phyloP scores from a whole-genome alignment of 306 rosid species.

The Fragaria iinumae region DNA sequence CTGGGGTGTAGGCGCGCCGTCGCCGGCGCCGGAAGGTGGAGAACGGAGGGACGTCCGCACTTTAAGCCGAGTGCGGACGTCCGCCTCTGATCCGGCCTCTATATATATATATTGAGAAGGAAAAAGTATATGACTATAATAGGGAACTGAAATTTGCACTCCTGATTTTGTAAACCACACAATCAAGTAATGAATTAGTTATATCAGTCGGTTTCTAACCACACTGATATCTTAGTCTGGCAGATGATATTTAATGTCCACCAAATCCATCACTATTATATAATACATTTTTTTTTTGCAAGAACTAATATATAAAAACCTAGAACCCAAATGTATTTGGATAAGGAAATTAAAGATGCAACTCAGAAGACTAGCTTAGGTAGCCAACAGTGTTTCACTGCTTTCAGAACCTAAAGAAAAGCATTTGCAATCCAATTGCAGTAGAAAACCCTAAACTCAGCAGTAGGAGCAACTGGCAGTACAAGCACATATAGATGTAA shows the following conservation, averaged over 20 bases:
- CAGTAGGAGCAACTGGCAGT: background rate
- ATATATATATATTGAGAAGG: too few species aligned
- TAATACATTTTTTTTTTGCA: background rate
- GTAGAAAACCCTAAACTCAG: too few species aligned
- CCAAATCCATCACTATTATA: background rate
- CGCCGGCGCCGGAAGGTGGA: too few species aligned
- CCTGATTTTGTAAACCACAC: too few species aligned
- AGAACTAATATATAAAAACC: background rate
- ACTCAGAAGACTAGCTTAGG: background rate
- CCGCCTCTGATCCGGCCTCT: too few species aligned
- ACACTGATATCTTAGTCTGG: background rate
- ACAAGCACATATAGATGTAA: background rate
- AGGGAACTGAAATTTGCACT: too few species aligned
- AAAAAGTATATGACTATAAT: background rate
- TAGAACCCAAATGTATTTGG: background rate
- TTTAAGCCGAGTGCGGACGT: too few species aligned
- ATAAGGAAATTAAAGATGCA: background rate
- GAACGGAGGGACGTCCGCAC: too few species aligned
- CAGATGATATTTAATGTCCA: background rate
- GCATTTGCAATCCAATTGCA: background rate
- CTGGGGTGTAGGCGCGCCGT: too few species aligned
- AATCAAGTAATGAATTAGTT: background rate
- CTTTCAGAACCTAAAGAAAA: background rate
- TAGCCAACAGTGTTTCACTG: too few species aligned
- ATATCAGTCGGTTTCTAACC: background rate